phyloP scores from a whole-genome alignment of 768 basidiomycete genomes.

The Suillus americanus region DNA sequence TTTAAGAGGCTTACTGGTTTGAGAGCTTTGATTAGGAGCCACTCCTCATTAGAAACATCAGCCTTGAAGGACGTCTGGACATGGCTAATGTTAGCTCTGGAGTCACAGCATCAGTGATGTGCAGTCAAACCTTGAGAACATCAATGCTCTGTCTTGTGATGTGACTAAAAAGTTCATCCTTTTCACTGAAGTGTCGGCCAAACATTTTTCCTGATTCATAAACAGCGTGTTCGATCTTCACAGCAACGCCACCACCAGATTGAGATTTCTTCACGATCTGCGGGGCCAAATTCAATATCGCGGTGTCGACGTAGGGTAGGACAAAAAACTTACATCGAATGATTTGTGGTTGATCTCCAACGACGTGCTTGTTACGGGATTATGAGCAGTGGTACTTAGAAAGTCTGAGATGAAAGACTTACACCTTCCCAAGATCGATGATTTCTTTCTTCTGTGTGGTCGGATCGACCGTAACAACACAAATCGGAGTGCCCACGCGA shows the following conservation, averaged over 20 bases:
- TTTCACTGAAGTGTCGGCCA: conserved; percentile 93
- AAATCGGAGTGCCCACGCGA: conserved; percentile 90
- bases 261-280: conserved; percentile 91
- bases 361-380: conserved; percentile 62
- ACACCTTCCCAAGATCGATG: conserved; percentile 94
- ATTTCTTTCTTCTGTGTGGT: conserved; percentile 87
- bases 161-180: conserved; percentile 90
- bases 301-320: background rate
- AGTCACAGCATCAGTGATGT: background rate
- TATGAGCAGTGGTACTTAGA: conserved; percentile 8
- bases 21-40: conserved; percentile 86
- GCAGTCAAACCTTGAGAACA: conserved; percentile 75
- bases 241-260: conserved; percentile 94
- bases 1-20: conserved; percentile 58
- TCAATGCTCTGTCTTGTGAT: conserved; percentile 94
- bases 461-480: conserved; percentile 91
- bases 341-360: conserved; percentile 97
- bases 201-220: conserved; percentile 96
- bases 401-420: conserved; percentile 28
- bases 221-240: conserved; percentile 97
- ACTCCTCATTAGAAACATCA: conserved; percentile 89
- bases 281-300: background rate
- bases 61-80: conserved; percentile 78
- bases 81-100: conserved; percentile 11
- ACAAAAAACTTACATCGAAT: conserved; percentile 55